phyloP scores from a whole-genome alignment of 1,139 yeast species.

The Kodamaea sp. region DNA sequence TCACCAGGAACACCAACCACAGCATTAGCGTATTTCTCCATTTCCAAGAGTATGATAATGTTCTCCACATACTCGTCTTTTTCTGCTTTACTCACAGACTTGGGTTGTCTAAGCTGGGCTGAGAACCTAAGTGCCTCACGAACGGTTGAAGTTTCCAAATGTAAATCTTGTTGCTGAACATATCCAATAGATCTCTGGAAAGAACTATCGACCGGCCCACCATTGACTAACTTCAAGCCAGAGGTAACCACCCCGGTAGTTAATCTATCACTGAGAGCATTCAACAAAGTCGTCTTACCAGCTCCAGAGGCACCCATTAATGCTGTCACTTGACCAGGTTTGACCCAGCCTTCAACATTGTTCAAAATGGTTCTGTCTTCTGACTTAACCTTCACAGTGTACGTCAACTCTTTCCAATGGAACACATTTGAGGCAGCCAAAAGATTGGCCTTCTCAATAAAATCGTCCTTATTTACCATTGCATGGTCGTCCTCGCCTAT shows the following conservation, averaged over 20 bases:
- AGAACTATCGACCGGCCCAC: conserved; percentile 23
- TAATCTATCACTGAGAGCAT: conserved; percentile 14
- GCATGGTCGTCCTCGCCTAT: neutral
- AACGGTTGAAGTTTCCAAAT: conserved; percentile 13
- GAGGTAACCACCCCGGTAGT: conserved; percentile 14
- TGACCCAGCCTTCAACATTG: conserved; percentile 21
- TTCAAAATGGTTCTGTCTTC: conserved; percentile 20
- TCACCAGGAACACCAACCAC: conserved; percentile 16
- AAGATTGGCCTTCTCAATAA: conserved; percentile 1
- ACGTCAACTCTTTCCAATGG: conserved; percentile 22
- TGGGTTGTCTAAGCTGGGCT: conserved; percentile 15
- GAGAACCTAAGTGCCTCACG: conserved; percentile 16
- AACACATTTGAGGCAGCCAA: conserved; percentile 11
- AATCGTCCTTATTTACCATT: neutral
- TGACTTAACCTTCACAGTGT: conserved; percentile 18
- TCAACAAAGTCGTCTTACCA: conserved; percentile 16
- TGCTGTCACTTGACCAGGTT: conserved; percentile 22
- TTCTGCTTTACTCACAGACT: conserved; percentile 9
- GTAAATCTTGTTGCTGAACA: conserved; percentile 17
- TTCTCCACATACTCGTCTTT: conserved; percentile 15
- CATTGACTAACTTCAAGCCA: conserved; percentile 14
- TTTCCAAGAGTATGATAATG: conserved; percentile 14
- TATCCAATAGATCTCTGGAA: conserved; percentile 43
- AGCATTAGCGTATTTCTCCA: conserved; percentile 15
- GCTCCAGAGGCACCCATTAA: conserved; percentile 18